Evolutionary conservation across 208 protist genomes (phyloP).

Genomic region (Trypanosoma caninum): DNA sequence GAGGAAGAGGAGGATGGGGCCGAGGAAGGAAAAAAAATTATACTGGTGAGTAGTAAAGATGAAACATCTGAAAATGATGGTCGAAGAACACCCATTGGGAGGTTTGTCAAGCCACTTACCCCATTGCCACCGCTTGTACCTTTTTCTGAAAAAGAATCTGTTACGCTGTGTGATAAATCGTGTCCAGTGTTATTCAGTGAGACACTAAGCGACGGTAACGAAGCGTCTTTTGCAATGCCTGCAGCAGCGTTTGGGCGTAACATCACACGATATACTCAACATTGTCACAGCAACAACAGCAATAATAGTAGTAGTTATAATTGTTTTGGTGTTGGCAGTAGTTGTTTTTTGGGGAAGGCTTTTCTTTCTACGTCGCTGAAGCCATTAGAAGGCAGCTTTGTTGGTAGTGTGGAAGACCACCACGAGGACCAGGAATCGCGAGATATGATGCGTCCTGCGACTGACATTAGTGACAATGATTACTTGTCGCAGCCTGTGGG

Average conservation of each 20-base stretch:
- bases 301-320: too few species aligned
- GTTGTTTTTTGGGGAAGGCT: too few species aligned
- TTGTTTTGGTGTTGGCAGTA: too few species aligned
- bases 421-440: conserved; percentile 41
- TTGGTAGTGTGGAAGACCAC: background rate
- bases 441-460: conserved; percentile 46
- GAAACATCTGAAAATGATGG: conserved; percentile 14
- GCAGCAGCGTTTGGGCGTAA: too few species aligned
- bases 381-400: background rate
- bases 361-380: too few species aligned
- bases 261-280: too few species aligned
- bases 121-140: background rate
- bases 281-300: too few species aligned
- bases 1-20: background rate
- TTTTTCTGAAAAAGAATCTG: background rate
- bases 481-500: conserved; percentile 49
- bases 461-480: conserved; percentile 82
- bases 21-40: background rate
- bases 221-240: too few species aligned
- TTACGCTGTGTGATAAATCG: background rate
- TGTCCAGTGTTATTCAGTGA: too few species aligned
- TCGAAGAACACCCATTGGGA: conserved; percentile 12
- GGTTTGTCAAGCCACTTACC: conserved; percentile 10
- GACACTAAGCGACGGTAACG: too few species aligned
- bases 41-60: conserved; percentile 3